Conservation (phyloP, 2,329 filamentous ascomycete species). For the Phoma sp. region DNA sequence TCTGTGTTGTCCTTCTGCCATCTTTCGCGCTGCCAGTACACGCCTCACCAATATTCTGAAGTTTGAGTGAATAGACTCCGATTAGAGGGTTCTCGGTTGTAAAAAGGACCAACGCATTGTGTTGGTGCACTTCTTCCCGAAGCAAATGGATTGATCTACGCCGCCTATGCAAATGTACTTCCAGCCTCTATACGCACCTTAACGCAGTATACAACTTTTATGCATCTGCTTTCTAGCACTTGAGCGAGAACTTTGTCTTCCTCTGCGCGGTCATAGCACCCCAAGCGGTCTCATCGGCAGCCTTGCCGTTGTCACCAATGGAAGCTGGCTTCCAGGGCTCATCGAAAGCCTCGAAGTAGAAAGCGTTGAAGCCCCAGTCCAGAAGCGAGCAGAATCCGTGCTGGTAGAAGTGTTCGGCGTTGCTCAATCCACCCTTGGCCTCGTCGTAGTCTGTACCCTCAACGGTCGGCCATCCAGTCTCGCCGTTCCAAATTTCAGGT, state of each 20-base stretch:
- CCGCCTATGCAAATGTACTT: slow-evolving; percentile 3
- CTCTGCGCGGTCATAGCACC: slow-evolving; percentile 70
- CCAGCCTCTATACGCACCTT: background rate
- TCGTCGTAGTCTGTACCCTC: slow-evolving; percentile 68
- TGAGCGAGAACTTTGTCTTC: slow-evolving; percentile 62
- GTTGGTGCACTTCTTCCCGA: no score
- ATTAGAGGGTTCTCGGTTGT: no score
- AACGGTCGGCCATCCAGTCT: slow-evolving; percentile 36
- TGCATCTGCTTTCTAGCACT: slow-evolving; percentile 49
- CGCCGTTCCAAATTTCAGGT: slow-evolving; percentile 63
- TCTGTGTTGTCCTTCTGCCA: no score
- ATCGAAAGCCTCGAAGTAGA: slow-evolving; percentile 78
- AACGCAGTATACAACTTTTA: no score
- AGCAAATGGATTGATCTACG: no score
- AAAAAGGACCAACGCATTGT: no score
- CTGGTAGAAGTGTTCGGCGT: slow-evolving; percentile 68
- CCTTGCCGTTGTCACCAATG: slow-evolving; percentile 68
- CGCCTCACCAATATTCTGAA: no score
- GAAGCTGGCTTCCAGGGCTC: slow-evolving; percentile 74
- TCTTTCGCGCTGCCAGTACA: no score
- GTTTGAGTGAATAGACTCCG: no score
- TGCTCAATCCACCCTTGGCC: slow-evolving; percentile 66
- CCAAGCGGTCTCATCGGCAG: slow-evolving; percentile 72
- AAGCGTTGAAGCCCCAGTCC: slow-evolving; percentile 71
- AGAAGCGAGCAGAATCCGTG: slow-evolving; percentile 69